Conservation (phyloP, 2,329 filamentous ascomycete genomes). For the Colletotrichum eleusines region DNA sequence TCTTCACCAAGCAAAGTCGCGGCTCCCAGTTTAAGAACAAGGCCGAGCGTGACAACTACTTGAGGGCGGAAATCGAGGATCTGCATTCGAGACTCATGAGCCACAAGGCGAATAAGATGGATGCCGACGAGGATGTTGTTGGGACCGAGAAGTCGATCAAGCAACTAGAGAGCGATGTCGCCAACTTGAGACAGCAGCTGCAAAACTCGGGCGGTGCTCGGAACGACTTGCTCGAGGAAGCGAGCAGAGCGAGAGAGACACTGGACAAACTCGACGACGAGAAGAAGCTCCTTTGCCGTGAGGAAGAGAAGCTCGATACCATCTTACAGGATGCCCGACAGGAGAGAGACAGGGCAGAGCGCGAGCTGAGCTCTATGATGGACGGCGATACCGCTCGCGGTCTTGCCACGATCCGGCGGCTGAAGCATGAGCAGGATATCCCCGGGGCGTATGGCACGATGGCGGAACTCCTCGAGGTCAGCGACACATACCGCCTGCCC, state of each 20-base stretch:
- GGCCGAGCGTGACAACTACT: conserved; percentile 85
- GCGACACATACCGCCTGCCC: conserved; percentile 85
- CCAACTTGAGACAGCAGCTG: conserved; percentile 76
- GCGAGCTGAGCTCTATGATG: conserved; percentile 84
- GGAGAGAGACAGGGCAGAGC: conserved; percentile 83
- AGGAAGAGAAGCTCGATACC: conserved; percentile 88
- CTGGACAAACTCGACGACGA: conserved; percentile 86
- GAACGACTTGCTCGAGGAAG: conserved; percentile 77
- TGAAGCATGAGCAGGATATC: conserved; percentile 84
- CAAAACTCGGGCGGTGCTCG: conserved; percentile 84
- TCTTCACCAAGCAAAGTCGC: conserved; percentile 93
- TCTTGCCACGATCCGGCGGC: conserved; percentile 84
- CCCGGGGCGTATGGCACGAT: conserved; percentile 92
- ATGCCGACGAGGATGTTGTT: conserved; percentile 85
- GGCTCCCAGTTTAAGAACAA: conserved; percentile 90
- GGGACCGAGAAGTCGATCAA: conserved; percentile 78
- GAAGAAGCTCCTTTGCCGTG: conserved; percentile 86
- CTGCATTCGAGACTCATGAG: conserved; percentile 80
- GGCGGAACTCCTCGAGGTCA: conserved; percentile 91
- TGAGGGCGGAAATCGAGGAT: conserved; percentile 84
- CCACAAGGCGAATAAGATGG: conserved; percentile 86
- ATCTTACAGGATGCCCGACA: conserved; percentile 80
- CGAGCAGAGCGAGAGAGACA: conserved; percentile 81
- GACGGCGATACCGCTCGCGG: conserved; percentile 89
- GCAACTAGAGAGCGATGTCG: conserved; percentile 78